Base-by-base conservation (phyloP, 345 rosid genomes). In the Gynandropsis gynandra region DNA sequence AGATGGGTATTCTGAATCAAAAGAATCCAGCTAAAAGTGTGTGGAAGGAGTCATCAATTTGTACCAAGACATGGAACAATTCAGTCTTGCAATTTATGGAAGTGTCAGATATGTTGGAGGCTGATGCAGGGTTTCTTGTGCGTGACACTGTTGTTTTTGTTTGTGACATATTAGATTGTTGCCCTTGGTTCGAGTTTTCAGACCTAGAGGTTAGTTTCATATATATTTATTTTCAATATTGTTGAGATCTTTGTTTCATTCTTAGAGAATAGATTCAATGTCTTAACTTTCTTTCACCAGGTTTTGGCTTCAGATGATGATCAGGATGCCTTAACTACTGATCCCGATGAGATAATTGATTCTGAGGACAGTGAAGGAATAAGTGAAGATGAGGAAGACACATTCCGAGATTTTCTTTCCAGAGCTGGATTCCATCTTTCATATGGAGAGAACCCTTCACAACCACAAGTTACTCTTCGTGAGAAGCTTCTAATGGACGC, bases 31-130 rank as follows among this genome's bases (percentile, higher is more conserved):
- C 85, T 57, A 93, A 85, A 73, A 93, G 95, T 42, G 89, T 93
- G 62, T 88, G 99, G 99, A 93, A 93, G 75, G 99, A 88, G 73
- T 93, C 99, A 70, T 93, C 99, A 19, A 88, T 93, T 50, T 93
- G 96, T 73, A 93, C 99, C 19, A 93, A 93, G 82, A 93, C 99
- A 29, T 93, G 99, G 99, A 93, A 93, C 71, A 93, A 93, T 65
- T 93, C 99, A 20, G 99, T 93, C 63, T 59, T 93, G 72, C 99
- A 93, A 66, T 93, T 88, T 66, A 93, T 93, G 99, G 88, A 93
- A 74, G 99, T 93, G 45, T 80, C 94, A 43, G 99, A 93, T 79
- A 76, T 93, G 99, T 58, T 93, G 79, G 99, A 93, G 73, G 80
- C 85, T 54, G 99, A 93, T 81, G 95, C 87, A 46, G 99, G 99